Conservation (phyloP, 106 monocot species). For the Dendrobium catenatum region DNA sequence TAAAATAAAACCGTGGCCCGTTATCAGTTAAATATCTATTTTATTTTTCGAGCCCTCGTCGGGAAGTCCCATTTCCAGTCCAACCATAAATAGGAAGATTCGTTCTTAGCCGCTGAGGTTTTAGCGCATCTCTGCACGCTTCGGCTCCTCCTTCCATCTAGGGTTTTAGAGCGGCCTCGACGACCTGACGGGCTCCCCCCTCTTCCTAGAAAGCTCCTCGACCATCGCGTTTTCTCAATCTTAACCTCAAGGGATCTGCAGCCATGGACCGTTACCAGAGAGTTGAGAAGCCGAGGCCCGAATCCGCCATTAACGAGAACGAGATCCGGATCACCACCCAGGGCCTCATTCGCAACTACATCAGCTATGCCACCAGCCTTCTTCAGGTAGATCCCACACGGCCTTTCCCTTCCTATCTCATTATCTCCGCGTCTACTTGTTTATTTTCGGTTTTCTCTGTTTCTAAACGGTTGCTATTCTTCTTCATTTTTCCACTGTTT, state of each 20-base stretch:
- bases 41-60: no score
- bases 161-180: conserved; percentile 12
- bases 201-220: neutral
- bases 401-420: neutral
- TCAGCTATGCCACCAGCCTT: conserved; percentile 45
- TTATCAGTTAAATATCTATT: no score
- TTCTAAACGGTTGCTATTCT: neutral
- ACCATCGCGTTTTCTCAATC: neutral
- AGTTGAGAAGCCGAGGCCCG: conserved; percentile 36
- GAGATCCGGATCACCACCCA: conserved; percentile 48
- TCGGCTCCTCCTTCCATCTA: neutral
- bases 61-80: no score
- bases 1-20: no score
- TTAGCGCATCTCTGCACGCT: conserved; percentile 1
- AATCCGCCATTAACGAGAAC: conserved; percentile 43
- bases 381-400: conserved; percentile 22
- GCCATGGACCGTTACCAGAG: conserved; percentile 30
- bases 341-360: conserved; percentile 41
- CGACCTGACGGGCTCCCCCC: neutral
- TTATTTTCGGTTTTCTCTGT: neutral
- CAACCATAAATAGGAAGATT: neutral
- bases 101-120: conserved; percentile 3
- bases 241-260: neutral
- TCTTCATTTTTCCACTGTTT: neutral
- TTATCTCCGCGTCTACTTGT: neutral